These are phyloP conservation scores for Arthroderma sp. DNA, from an alignment of 2,329 filamentous ascomycete species.

Conservation along the genomic window DNA sequence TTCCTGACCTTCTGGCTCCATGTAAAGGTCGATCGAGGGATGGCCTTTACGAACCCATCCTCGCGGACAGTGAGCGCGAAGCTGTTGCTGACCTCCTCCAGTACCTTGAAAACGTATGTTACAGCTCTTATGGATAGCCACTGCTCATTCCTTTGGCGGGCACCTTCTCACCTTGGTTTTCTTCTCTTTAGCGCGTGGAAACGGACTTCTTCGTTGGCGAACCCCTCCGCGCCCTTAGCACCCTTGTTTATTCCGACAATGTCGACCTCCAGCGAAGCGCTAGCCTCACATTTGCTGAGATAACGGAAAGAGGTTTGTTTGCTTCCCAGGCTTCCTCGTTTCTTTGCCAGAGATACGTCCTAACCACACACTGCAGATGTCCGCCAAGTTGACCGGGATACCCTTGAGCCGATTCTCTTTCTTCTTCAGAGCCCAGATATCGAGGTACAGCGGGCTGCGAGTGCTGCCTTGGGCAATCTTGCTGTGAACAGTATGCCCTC, in stretches of 20 bases:
- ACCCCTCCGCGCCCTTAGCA: conserved; percentile 83
- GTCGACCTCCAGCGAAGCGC: conserved; percentile 95
- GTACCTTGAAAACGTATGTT: conserved; percentile 84
- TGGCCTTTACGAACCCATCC: conserved; percentile 69
- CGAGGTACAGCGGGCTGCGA: conserved; percentile 91
- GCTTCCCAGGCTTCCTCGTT: not conserved
- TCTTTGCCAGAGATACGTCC: not conserved
- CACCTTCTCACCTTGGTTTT: not conserved
- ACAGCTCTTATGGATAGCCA: not conserved
- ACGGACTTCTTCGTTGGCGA: conserved; percentile 98
- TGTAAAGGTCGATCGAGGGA: conserved; percentile 60
- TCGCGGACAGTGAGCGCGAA: conserved; percentile 92
- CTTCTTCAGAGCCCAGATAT: conserved; percentile 91
- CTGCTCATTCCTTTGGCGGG: not conserved
- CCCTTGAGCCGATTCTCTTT: conserved; percentile 89
- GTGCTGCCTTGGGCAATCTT: conserved; percentile 86
- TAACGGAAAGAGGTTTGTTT: conserved; percentile 77
- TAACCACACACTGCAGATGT: conserved; percentile 53
- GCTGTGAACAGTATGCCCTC: conserved; percentile 76
- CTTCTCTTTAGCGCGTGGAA: conserved; percentile 59
- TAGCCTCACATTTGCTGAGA: conserved; percentile 96
- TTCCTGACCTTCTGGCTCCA: conserved; percentile 28
- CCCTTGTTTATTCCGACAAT: conserved; percentile 95
- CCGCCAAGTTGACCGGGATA: conserved; percentile 85
- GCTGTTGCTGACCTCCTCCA: conserved; percentile 89